Evolutionary conservation across 2,329 filamentous ascomycete genomes (phyloP), one percentile per base, ranked within the genome.

Genomic region (Ceratocystis eucalypticola): DNA sequence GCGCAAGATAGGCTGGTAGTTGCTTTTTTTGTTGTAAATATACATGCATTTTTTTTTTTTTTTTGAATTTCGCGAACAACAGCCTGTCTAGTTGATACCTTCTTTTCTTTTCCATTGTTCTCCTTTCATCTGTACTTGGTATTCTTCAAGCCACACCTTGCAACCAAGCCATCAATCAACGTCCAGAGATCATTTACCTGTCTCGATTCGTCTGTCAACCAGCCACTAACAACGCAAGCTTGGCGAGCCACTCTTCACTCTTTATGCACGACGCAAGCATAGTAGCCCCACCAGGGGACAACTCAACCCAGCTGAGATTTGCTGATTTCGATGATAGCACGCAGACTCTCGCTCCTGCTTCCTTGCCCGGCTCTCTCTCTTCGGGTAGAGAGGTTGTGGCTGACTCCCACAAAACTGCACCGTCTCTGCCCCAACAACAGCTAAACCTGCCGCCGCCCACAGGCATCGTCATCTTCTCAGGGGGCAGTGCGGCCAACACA

Each of bases 401-500:
- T n/a, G 12, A 30, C n/a, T 22, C 46, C 15, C 48, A 20, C 22
- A 25, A 15, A 53, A 15, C 55, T 8, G 55, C 28, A 3, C 28
- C 55, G 28, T n/a, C 55, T 17, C 55, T n/a, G 3, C 33, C 55
- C 25, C 55, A 30, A 17, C 55, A n/a, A 20, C 55, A 17, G 5
- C 28, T n/a, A n/a, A 59, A 46, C n/a, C 20, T 45, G 15, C 25
- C 57, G n/a, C 33, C 28, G n/a, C 33, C 28, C 30, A 50, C 45
- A 8, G 86, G 86, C 68, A 86, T 96, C 67, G 89, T 92, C 25
- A 87, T 96, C 63, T 94, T 96, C 75, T 95, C 91, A 0, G 91
- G 91, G 48, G 92, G 92, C 65, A 96, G 90, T 70, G 93, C 92
- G n/a, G 91, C 93, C 5, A 97, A 96, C 74, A 95, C 83, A 72